A percentile compares a stretch with the other conserved stretches of the same genome.
These are phyloP conservation scores for Trichoderma koningii DNA, from an alignment of 2,329 filamentous ascomycete genomes.

Conservation along the genomic window DNA sequence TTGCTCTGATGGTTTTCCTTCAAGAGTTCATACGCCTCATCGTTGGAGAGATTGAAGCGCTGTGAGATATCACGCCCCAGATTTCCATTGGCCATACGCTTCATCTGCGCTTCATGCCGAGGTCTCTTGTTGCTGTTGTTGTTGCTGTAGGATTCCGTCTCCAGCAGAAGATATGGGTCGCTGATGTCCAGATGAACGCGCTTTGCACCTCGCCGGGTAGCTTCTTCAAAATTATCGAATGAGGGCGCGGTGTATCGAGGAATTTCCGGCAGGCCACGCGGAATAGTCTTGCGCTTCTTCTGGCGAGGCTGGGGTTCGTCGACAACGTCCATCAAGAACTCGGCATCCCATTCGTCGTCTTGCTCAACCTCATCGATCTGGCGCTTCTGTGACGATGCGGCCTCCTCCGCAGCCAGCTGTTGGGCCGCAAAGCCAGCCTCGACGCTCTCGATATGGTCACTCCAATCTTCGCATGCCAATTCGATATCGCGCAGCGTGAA, in stretches of 20 bases:
- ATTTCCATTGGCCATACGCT: constrained; percentile 68
- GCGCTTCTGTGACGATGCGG: constrained; percentile 38
- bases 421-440: constrained; percentile 42
- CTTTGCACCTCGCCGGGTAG: constrained; percentile 72
- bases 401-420: constrained; percentile 40
- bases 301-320: constrained; percentile 51
- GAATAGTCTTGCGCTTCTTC: constrained; percentile 69
- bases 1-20: constrained; percentile 98
- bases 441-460: constrained; percentile 59
- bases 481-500: constrained; percentile 79
- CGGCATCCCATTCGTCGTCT: constrained; percentile 65
- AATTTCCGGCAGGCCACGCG: constrained; percentile 60
- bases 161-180: constrained; percentile 82
- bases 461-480: constrained; percentile 86
- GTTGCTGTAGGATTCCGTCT: constrained; percentile 68
- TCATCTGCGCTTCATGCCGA: constrained; percentile 58
- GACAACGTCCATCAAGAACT: constrained; percentile 56
- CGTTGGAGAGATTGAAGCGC: constrained; percentile 95
- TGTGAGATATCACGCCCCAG: constrained; percentile 72
- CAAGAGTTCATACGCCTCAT: constrained; percentile 90
- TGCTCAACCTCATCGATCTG: constrained; percentile 43
- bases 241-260: constrained; percentile 65
- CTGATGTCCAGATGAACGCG: constrained; percentile 82
- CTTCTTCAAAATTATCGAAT: constrained; percentile 78
- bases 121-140: constrained; percentile 62